phyloP scores from a whole-genome alignment of 2,329 filamentous ascomycete genomes.

The Neofusicoccum parvum region DNA sequence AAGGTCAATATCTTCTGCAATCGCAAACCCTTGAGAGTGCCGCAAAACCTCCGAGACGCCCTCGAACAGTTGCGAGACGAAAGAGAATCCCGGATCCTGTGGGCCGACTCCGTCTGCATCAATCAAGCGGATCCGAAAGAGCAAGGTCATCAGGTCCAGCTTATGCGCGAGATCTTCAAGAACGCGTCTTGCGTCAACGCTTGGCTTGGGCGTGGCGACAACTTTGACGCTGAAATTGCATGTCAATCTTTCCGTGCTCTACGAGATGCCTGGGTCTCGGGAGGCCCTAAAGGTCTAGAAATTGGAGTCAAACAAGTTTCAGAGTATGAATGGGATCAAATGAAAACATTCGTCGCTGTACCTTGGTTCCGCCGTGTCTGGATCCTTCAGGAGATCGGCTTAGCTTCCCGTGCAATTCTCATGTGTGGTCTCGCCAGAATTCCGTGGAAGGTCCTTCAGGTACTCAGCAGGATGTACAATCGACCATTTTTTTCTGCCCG shows the following conservation, averaged over 20 bases:
- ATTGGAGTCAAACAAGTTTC: not conserved
- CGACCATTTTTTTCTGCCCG: no score
- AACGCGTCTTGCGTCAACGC: conserved; percentile 6
- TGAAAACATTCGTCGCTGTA: not conserved
- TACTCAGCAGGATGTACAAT: no score
- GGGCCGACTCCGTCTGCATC: conserved; percentile 24
- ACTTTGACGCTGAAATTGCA: not conserved
- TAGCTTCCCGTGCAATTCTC: not conserved
- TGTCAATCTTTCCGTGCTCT: not conserved
- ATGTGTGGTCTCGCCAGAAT: not conserved
- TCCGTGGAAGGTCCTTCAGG: not conserved
- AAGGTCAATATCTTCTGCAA: not conserved
- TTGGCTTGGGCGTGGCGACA: conserved; percentile 6
- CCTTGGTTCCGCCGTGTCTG: not conserved
- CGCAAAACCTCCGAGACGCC: not conserved
- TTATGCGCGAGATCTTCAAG: conserved; percentile 21
- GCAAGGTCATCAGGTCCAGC: conserved; percentile 20
- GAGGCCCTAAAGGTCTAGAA: no score
- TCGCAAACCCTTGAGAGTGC: not conserved
- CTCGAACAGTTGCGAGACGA: not conserved
- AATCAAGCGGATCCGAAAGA: conserved; percentile 20
- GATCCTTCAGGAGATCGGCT: not conserved
- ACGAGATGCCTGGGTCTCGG: not conserved
- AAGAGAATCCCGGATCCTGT: conserved; percentile 3
- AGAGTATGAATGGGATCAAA: not conserved